Evolutionary conservation across 2,329 filamentous ascomycete genomes (phyloP).

Genomic region (Ploettnerulaceae sp.): DNA sequence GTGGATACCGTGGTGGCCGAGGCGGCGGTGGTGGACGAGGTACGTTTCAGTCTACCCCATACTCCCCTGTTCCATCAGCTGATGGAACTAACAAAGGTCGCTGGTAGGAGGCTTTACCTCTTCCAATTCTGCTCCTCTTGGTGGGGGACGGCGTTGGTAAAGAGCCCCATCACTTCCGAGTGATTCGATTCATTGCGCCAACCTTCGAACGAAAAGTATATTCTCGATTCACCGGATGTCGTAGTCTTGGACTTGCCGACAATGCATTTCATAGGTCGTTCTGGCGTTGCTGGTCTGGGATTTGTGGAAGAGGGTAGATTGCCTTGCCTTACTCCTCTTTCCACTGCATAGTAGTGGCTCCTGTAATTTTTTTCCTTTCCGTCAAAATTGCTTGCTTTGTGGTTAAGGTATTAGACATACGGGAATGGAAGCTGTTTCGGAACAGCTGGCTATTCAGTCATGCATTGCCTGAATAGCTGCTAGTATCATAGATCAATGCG

Average conservation of each 20-base stretch:
- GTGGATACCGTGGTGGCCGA: conserved; percentile 51
- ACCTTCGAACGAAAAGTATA: conserved; percentile 16
- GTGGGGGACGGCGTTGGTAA: conserved; percentile 53
- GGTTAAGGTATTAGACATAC: conserved; percentile 20
- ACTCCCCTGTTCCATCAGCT: conserved; percentile 33
- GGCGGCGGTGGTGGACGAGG: conserved; percentile 48
- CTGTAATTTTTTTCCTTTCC: conserved; percentile 23
- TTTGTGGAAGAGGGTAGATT: conserved; percentile 26
- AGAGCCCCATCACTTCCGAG: conserved; percentile 21
- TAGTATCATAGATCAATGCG: conserved; percentile 17
- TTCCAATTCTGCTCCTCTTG: conserved; percentile 54
- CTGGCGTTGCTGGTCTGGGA: conserved; percentile 29
- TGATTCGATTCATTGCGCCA: conserved; percentile 13
- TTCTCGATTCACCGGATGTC: conserved; percentile 16
- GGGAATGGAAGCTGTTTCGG: conserved; percentile 13
- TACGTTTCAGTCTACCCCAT: conserved; percentile 25
- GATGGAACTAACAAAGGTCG: conserved; percentile 36
- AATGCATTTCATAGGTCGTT: conserved; percentile 31
- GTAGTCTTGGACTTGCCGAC: conserved; percentile 11
- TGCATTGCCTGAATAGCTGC: conserved; percentile 11
- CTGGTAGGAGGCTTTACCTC: conserved; percentile 47
- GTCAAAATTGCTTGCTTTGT: conserved; percentile 25
- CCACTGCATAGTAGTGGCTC: conserved; percentile 13
- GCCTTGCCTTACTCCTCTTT: conserved; percentile 22
- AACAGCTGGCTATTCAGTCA: conserved; percentile 8